phyloP scores from a whole-genome alignment of 148 eudicot genomes.

The Rhododendron ferrugineum region DNA sequence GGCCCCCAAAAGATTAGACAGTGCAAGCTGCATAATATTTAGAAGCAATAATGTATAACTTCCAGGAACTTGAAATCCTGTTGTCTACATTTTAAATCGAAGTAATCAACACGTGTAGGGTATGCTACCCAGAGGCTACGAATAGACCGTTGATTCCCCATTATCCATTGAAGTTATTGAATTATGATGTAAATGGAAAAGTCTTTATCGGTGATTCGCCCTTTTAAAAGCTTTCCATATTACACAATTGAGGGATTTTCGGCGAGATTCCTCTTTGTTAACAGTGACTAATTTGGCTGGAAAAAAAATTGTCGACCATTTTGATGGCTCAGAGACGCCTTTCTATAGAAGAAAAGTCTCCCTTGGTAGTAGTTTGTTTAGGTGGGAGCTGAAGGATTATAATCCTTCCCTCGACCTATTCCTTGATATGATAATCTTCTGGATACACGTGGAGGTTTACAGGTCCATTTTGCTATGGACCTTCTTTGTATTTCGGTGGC shows the following conservation, averaged over 20 bases:
- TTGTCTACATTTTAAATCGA: background rate
- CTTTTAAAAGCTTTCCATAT: background rate
- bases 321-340: background rate
- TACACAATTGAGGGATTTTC: background rate
- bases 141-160: background rate
- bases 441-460: background rate
- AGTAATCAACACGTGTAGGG: background rate
- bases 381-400: background rate
- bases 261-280: background rate
- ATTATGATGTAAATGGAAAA: background rate
- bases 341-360: background rate
- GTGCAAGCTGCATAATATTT: background rate
- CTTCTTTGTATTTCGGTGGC: background rate
- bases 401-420: background rate
- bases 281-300: background rate
- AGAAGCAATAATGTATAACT: background rate
- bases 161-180: background rate
- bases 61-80: background rate
- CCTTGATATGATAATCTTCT: background rate
- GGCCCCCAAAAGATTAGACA: background rate
- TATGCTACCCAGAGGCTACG: background rate
- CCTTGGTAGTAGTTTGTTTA: background rate
- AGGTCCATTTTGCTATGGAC: background rate
- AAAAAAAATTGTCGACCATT: background rate
- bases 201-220: background rate